Conservation (phyloP, 164 flowering plant species). For the Platanus orientalis region DNA sequence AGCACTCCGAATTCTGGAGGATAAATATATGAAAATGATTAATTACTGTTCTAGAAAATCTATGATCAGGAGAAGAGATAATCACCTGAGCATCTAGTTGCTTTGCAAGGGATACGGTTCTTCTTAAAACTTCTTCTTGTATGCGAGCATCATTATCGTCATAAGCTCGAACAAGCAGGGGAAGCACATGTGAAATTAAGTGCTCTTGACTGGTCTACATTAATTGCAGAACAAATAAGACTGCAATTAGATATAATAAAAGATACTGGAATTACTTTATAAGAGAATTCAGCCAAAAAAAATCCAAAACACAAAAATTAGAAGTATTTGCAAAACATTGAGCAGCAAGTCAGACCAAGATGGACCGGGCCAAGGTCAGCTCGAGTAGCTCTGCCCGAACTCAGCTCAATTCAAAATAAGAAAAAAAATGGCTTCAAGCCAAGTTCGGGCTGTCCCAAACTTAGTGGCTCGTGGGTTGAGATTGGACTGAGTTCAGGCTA, state of each 20-base stretch:
- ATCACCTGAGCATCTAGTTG: conserved; percentile 81
- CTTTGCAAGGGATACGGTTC: conserved; percentile 63
- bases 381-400: too few species aligned
- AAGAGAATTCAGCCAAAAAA: background rate
- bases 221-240: conserved; percentile 4
- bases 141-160: conserved; percentile 88
- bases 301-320: too few species aligned
- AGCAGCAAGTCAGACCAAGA: too few species aligned
- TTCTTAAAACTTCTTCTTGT: conserved; percentile 89
- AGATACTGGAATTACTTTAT: background rate
- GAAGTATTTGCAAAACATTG: too few species aligned
- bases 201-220: conserved; percentile 77
- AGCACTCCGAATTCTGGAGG: background rate
- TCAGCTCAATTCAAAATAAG: too few species aligned
- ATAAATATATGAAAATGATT: too few species aligned
- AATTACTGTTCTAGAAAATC: background rate
- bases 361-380: too few species aligned
- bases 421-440: too few species aligned
- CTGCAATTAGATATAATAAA: conserved; percentile 1
- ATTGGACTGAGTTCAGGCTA: too few species aligned
- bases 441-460: too few species aligned
- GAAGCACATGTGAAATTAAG: conserved; percentile 68
- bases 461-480: too few species aligned
- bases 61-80: background rate
- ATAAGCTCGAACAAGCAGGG: conserved; percentile 90